These are phyloP conservation scores for Termitomyces sp. DNA, from an alignment of 768 basidiomycete genomes.

Conservation along the genomic window DNA sequence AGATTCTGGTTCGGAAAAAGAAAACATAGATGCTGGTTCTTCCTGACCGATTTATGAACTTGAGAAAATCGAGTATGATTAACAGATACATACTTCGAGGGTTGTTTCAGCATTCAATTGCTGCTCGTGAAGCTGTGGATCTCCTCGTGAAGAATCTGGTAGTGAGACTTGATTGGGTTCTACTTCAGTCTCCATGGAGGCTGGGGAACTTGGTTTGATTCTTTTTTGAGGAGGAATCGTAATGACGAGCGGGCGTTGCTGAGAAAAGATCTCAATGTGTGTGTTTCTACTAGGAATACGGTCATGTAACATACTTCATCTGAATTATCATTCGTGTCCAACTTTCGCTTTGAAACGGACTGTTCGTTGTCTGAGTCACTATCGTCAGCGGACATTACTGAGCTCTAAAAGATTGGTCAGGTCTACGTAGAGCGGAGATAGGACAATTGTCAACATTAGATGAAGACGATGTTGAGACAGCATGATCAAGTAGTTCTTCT, in stretches of 20 bases:
- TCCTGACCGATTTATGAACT: background rate
- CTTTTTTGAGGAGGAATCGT: constrained; percentile 3
- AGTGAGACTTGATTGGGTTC: background rate
- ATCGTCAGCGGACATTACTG: background rate
- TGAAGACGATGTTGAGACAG: background rate
- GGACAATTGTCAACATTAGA: background rate
- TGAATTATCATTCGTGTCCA: background rate
- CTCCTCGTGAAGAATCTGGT: background rate
- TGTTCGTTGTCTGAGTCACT: constrained; percentile 4
- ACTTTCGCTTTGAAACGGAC: constrained; percentile 4
- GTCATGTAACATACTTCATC: constrained; percentile 3
- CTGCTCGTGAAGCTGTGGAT: background rate
- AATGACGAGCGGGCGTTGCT: constrained; percentile 3
- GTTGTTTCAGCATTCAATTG: background rate
- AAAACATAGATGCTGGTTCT: background rate
- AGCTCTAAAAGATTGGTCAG: background rate
- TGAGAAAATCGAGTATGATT: background rate
- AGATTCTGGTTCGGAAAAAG: no score
- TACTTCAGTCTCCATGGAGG: background rate
- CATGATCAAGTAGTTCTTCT: background rate
- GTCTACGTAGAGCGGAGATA: background rate
- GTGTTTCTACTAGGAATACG: background rate
- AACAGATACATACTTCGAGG: background rate
- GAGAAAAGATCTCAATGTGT: background rate
- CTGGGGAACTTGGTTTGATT: background rate